These are phyloP conservation scores for Dittrichia graveolens DNA, from an alignment of 129 eudicot species.

Conservation along the genomic window DNA sequence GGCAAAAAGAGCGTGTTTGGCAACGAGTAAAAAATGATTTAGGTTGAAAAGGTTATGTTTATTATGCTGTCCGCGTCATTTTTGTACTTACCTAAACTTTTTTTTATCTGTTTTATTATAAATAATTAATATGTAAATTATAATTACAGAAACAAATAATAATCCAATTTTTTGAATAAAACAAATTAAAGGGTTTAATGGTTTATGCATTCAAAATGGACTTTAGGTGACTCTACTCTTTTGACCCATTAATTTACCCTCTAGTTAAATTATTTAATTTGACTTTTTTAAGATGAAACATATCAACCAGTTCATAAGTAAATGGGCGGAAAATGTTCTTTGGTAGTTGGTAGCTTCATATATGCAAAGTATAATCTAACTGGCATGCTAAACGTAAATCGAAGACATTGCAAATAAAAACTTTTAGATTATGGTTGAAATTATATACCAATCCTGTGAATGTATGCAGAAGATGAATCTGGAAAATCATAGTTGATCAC, in stretches of 20 bases:
- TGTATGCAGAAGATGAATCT: slow-evolving; percentile 85
- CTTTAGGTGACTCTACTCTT: neutral
- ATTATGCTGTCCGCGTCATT: too few relatives aligned
- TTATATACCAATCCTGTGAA: slow-evolving; percentile 85
- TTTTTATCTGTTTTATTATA: neutral
- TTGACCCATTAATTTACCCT: neutral
- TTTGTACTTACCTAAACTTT: too few relatives aligned
- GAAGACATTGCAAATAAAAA: neutral
- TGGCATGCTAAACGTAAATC: neutral
- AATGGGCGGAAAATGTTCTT: neutral
- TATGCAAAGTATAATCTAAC: neutral
- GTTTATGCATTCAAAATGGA: neutral
- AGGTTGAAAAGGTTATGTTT: neutral
- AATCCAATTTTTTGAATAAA: neutral
- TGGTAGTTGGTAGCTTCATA: neutral
- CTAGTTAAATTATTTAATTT: neutral
- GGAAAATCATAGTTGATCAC: slow-evolving; percentile 98
- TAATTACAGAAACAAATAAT: neutral
- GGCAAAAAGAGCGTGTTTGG: neutral
- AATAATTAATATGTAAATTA: neutral
- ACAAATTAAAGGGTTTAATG: neutral
- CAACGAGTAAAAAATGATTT: neutral
- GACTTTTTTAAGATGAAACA: neutral
- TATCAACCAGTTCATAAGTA: neutral
- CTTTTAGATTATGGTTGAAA: neutral